Evolutionary conservation across 2,329 filamentous ascomycete species (phyloP).

Genomic region (Colletotrichum eleusines): DNA sequence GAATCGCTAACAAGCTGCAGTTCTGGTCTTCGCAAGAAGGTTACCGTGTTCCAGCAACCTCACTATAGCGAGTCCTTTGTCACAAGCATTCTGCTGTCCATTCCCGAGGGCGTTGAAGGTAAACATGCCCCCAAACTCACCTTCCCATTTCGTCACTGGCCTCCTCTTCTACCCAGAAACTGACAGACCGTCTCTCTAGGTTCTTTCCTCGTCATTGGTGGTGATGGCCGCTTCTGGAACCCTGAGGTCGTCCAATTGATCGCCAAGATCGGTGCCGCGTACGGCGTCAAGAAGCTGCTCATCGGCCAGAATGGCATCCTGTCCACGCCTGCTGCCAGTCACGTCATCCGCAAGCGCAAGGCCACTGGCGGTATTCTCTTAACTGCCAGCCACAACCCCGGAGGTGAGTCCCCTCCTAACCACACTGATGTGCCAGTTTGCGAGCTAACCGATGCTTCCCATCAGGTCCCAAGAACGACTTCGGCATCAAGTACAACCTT

Average conservation of each 20-base stretch:
- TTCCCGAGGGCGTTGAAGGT: slow-evolving; percentile 92
- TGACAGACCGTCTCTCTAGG: slow-evolving; percentile 51
- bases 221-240: slow-evolving; percentile 97
- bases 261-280: slow-evolving; percentile 95
- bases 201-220: slow-evolving; percentile 94
- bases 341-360: slow-evolving; percentile 93
- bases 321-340: slow-evolving; percentile 94
- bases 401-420: slow-evolving; percentile 71
- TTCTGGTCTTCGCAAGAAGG: slow-evolving; percentile 98
- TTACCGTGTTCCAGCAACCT: slow-evolving; percentile 94
- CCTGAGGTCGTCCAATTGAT: slow-evolving; percentile 96
- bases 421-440: background rate
- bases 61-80: slow-evolving; percentile 98
- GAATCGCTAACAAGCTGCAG: slow-evolving; percentile 59
- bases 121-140: slow-evolving; percentile 43
- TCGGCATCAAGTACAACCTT: slow-evolving; percentile 99
- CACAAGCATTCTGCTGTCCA: slow-evolving; percentile 92
- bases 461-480: slow-evolving; percentile 89
- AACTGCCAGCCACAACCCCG: slow-evolving; percentile 98
- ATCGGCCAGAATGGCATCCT: slow-evolving; percentile 97
- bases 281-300: slow-evolving; percentile 98
- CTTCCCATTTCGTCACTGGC: background rate
- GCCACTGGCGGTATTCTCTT: slow-evolving; percentile 96
- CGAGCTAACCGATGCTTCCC: slow-evolving; percentile 22
- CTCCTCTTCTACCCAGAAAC: background rate